A percentile compares a stretch with the other conserved stretches of the same genome.
Conservation (phyloP, 208 protist species). For the Leptomonas seymouri region DNA sequence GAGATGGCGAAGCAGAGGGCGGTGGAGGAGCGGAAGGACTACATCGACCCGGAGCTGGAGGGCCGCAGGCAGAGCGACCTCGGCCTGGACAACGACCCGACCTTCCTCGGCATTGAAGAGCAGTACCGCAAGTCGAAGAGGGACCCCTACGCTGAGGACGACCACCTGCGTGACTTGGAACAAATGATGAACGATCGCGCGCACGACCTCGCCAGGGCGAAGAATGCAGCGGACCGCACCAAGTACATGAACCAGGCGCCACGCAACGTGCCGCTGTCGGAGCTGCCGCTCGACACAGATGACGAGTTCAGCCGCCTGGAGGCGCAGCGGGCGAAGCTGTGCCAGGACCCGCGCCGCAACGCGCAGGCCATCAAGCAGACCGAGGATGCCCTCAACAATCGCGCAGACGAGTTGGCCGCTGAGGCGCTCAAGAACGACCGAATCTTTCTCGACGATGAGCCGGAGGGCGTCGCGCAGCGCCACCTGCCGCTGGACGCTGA, state of each 20-base stretch:
- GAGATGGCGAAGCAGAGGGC: constrained; percentile 65
- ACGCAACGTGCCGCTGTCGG: constrained; percentile 52
- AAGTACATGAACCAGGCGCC: constrained; percentile 47
- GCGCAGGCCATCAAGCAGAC: constrained; percentile 47
- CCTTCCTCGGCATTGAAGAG: constrained; percentile 68
- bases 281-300: constrained; percentile 82
- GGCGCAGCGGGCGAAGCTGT: constrained; percentile 60
- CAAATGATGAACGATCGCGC: constrained; percentile 75
- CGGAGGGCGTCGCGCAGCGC: constrained; percentile 61
- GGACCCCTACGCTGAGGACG: constrained; percentile 64
- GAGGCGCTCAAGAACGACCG: constrained; percentile 78
- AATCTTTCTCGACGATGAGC: constrained; percentile 75
- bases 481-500: constrained; percentile 74
- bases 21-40: constrained; percentile 56
- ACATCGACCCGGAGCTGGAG: constrained; percentile 70
- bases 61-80: constrained; percentile 57
- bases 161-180: constrained; percentile 58
- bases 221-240: constrained; percentile 62
- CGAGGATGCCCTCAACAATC: constrained; percentile 63
- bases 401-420: constrained; percentile 57
- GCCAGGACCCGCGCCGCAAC: constrained; percentile 57
- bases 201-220: constrained; percentile 62
- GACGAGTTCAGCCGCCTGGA: constrained; percentile 65
- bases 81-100: constrained; percentile 58
- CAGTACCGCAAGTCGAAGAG: constrained; percentile 60